Evolutionary conservation across 2,329 filamentous ascomycete species (phyloP).

Genomic region (Exophiala aquamarina): DNA sequence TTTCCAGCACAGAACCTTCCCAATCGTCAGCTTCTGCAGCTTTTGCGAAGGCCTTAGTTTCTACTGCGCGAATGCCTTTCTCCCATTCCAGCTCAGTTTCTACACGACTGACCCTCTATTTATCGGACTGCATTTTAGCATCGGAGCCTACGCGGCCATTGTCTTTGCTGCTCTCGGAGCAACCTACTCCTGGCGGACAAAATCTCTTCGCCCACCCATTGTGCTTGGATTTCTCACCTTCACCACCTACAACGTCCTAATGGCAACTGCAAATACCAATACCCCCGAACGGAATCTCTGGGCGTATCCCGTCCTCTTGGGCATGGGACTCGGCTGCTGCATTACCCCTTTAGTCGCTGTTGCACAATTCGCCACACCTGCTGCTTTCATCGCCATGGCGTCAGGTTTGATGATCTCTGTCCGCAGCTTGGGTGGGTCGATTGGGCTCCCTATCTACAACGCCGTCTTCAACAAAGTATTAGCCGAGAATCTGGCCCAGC

Average conservation of each 20-base stretch:
- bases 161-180: not conserved
- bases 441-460: constrained; percentile 4
- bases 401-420: constrained; percentile 4
- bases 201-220: not conserved
- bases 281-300: not conserved
- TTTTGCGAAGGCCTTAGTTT: constrained; percentile 66
- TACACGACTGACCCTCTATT: constrained; percentile 1
- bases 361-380: constrained; percentile 3
- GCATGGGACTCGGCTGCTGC: not conserved
- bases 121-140: constrained; percentile 36
- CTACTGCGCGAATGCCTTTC: constrained; percentile 46
- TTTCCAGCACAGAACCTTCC: constrained; percentile 60
- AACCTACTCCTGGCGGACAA: constrained; percentile 1
- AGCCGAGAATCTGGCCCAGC: not conserved
- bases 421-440: not conserved
- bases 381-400: constrained; percentile 5
- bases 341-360: not conserved
- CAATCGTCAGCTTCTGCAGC: constrained; percentile 56
- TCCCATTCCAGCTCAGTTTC: constrained; percentile 7
- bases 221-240: not conserved
- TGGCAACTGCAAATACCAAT: not conserved
- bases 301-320: constrained; percentile 2
- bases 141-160: not conserved
- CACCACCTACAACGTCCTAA: not conserved
- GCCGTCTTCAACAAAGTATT: constrained; percentile 1